A percentile compares a stretch with the other conserved stretches of the same genome.
These are phyloP conservation scores for Phytophthora nicotianae DNA, from an alignment of 352 stramenopile species.

Conservation along the genomic window DNA sequence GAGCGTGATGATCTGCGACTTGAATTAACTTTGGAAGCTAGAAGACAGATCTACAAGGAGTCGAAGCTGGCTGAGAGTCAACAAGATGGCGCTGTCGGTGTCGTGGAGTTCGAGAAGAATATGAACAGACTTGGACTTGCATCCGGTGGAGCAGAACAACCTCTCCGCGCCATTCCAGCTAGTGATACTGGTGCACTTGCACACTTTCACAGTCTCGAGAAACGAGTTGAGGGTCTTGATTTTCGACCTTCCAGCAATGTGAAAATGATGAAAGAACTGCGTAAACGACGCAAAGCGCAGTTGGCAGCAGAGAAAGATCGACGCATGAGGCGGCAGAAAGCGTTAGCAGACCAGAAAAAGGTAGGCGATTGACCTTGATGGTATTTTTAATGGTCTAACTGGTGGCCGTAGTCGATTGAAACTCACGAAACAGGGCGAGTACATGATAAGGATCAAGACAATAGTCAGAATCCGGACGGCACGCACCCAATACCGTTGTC, in stretches of 20 bases:
- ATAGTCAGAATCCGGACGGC: slow-evolving; percentile 2
- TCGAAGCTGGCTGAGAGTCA: slow-evolving; percentile 35
- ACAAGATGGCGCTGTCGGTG: slow-evolving; percentile 46
- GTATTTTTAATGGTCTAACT: not conserved
- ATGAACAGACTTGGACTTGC: slow-evolving; percentile 62
- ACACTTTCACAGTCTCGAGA: slow-evolving; percentile 51
- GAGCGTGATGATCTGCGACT: slow-evolving; percentile 65
- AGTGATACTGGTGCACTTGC: slow-evolving; percentile 45
- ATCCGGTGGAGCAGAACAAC: slow-evolving; percentile 14
- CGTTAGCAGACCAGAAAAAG: slow-evolving; percentile 47
- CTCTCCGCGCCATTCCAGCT: slow-evolving; percentile 44
- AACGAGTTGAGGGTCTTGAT: slow-evolving; percentile 54
- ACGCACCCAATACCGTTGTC: not conserved
- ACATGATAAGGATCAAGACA: not conserved
- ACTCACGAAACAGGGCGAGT: not conserved
- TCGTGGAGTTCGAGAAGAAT: slow-evolving; percentile 69
- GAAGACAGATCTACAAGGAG: slow-evolving; percentile 39
- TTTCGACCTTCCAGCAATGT: slow-evolving; percentile 80
- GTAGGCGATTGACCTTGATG: slow-evolving; percentile 1
- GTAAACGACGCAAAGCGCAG: slow-evolving; percentile 66
- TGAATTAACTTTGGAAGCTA: slow-evolving; percentile 62
- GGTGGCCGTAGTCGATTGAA: not conserved
- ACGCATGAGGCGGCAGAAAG: slow-evolving; percentile 52
- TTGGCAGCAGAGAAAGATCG: slow-evolving; percentile 73
- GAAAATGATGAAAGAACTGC: slow-evolving; percentile 87